phyloP scores from a whole-genome alignment of 2,329 filamentous ascomycete species.

The Monosporascus sp. region DNA sequence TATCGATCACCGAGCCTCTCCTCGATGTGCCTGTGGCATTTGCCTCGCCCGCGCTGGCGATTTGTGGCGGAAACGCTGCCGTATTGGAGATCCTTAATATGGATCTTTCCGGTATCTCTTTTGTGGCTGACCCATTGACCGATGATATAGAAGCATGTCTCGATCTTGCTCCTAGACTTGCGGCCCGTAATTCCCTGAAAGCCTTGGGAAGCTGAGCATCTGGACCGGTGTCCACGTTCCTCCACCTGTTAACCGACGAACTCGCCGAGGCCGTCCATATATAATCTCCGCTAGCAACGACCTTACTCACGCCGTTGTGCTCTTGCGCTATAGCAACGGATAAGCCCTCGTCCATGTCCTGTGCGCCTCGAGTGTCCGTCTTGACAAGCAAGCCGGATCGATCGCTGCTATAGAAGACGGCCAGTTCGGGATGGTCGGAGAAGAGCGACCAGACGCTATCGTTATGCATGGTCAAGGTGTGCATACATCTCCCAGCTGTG shows the following conservation, averaged over 20 bases:
- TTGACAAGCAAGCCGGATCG: conserved; percentile 92
- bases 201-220: conserved; percentile 61
- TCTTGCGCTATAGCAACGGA: conserved; percentile 91
- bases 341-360: conserved; percentile 76
- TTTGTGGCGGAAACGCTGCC: conserved; percentile 63
- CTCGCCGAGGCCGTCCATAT: conserved; percentile 88
- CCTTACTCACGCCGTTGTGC: conserved; percentile 71
- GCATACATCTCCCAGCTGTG: conserved; percentile 91
- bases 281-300: conserved; percentile 65
- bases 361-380: conserved; percentile 75
- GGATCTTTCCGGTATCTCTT: conserved; percentile 70
- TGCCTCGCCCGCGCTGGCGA: conserved; percentile 49
- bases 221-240: conserved; percentile 73
- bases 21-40: conserved; percentile 38
- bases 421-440: conserved; percentile 78
- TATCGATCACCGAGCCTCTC: conserved; percentile 53
- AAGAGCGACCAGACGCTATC: conserved; percentile 96
- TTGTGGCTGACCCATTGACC: conserved; percentile 37
- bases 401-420: conserved; percentile 92
- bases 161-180: conserved; percentile 33
- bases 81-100: conserved; percentile 81
- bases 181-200: conserved; percentile 41
- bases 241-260: conserved; percentile 90
- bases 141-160: conserved; percentile 30
- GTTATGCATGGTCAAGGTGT: conserved; percentile 98